phyloP scores from a whole-genome alignment of 1,284 basidiomycete species.

The Pholiota adiposa region DNA sequence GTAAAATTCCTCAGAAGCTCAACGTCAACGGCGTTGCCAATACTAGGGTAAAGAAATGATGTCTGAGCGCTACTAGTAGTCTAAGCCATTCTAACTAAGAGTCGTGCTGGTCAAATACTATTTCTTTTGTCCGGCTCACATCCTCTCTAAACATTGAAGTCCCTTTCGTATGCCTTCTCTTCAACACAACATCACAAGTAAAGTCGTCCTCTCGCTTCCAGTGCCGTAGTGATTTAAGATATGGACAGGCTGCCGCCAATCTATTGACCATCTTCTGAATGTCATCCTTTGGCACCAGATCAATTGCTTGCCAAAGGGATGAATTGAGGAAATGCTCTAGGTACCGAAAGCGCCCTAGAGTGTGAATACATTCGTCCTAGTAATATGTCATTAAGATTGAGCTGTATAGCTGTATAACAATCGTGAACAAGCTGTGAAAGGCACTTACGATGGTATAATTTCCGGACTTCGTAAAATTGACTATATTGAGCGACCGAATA shows the following conservation, averaged over 20 bases:
- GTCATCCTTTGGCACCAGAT: neutral
- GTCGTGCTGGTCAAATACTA: neutral
- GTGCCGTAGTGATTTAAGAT: neutral
- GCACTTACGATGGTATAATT: neutral
- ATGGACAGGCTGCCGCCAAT: neutral
- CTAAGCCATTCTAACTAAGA: too few species aligned
- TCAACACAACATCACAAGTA: neutral
- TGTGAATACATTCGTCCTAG: slow-evolving; percentile 13
- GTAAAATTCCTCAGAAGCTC: too few species aligned
- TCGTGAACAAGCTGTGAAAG: neutral
- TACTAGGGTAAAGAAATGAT: too few species aligned
- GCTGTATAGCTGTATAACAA: too few species aligned
- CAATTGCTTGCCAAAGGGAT: slow-evolving; percentile 14
- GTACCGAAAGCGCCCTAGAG: slow-evolving; percentile 5
- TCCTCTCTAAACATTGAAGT: neutral
- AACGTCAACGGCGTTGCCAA: too few species aligned
- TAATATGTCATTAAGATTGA: neutral
- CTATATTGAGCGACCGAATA: slow-evolving; percentile 11
- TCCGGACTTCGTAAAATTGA: slow-evolving; percentile 6
- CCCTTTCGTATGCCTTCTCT: neutral
- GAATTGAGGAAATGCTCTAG: slow-evolving; percentile 10
- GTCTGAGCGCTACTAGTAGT: neutral
- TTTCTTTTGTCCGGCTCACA: neutral
- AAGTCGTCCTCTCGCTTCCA: neutral
- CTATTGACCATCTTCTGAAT: neutral